Base-by-base conservation (phyloP, 1,284 basidiomycete species). In the Meira nashicola region DNA sequence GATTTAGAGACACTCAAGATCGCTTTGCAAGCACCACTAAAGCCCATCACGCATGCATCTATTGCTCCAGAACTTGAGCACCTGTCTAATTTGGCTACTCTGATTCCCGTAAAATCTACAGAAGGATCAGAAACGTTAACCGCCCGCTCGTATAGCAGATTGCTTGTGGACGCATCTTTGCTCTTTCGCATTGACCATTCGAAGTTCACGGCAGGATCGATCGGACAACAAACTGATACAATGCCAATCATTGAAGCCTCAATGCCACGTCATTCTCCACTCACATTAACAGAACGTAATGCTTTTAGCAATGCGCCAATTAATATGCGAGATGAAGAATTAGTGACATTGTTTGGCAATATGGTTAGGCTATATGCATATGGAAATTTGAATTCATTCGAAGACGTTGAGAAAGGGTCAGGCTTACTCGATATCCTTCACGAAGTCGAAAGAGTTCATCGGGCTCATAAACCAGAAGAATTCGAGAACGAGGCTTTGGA, bases 1-100 rank as follows among this genome's bases (percentile, higher is more conserved):
- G 90, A 95, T 73, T 82, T 97, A 14, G 82, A 83, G 0, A 79
- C 85, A 54, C 81, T 97, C 7, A 73, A 78, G 6, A 66, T 77
- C 2, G 79, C 82, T 11, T 79, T 84, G 41, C 77, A 71, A 1
- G 71, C 82, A 0, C 80, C 84, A 0, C 80, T 83, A 4, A 70
- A 76, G 1, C 77, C 80, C 15, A 80, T 85, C 51, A 67, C 74
- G 0, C 78, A 79, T 15, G 83, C 83, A 0, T 78, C 77, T 1
- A 59, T 84, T 17, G 78, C 80, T 39, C 72, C 80, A 0, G 73
- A 77, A 0, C 67, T 69, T 15, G 68, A 70, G 0, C 67, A 75
- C 4, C 60, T 83, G 1, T 62, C 73, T 0, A 61, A 68, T 1
- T 70, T 84, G 0, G 70, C 81, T 1, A 63, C 78, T 0, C 72